Evolutionary conservation across 2,329 filamentous ascomycete species (phyloP).

Genomic region (Didymella exigua): DNA sequence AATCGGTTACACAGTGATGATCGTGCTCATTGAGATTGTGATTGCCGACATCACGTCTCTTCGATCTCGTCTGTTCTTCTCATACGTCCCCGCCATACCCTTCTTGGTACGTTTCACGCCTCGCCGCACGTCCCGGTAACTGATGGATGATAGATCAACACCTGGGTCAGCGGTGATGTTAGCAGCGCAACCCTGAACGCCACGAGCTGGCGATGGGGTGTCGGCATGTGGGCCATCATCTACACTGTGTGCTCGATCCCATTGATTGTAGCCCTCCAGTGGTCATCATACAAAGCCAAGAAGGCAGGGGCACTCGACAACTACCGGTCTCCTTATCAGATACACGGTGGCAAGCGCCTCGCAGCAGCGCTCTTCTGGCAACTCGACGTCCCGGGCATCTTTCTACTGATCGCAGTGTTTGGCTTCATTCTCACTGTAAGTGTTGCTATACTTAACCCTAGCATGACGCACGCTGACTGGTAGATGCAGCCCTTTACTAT

Average conservation of each 20-base stretch:
- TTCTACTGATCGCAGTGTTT: slow-evolving; percentile 55
- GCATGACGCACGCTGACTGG: background rate
- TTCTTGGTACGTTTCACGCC: slow-evolving; percentile 1
- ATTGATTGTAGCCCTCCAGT: slow-evolving; percentile 57
- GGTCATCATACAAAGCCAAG: slow-evolving; percentile 60
- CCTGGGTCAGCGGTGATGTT: slow-evolving; percentile 67
- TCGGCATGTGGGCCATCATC: slow-evolving; percentile 66
- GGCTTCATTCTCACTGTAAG: slow-evolving; percentile 52
- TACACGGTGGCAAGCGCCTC: slow-evolving; percentile 49
- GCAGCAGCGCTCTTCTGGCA: slow-evolving; percentile 60
- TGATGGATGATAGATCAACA: slow-evolving; percentile 52
- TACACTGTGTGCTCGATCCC: slow-evolving; percentile 63
- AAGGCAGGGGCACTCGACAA: slow-evolving; percentile 56
- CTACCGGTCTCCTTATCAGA: slow-evolving; percentile 53
- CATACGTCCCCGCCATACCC: slow-evolving; percentile 16
- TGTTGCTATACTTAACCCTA: background rate
- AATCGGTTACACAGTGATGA: slow-evolving; percentile 66
- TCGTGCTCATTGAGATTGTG: slow-evolving; percentile 68
- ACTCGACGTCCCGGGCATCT: slow-evolving; percentile 58
- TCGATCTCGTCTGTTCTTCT: slow-evolving; percentile 56
- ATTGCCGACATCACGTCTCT: slow-evolving; percentile 68
- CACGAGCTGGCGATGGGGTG: slow-evolving; percentile 65
- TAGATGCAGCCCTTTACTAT: slow-evolving; percentile 54
- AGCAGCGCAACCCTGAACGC: slow-evolving; percentile 56
- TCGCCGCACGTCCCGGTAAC: background rate